Evolutionary conservation across 2,329 filamentous ascomycete genomes (phyloP).

Genomic region (Aspergillus nomiae): DNA sequence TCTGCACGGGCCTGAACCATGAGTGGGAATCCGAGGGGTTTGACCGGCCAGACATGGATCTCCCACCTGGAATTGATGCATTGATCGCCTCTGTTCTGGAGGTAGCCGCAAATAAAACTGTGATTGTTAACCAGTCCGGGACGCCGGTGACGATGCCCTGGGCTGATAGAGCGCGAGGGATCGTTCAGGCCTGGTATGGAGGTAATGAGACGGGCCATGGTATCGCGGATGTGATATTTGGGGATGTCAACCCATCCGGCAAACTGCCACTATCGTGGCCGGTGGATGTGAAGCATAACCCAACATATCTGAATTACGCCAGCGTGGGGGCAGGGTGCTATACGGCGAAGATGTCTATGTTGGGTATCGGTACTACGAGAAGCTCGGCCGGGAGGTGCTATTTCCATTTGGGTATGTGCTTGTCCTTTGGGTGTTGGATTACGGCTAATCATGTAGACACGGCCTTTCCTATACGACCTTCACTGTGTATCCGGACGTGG

Average conservation of each 20-base stretch:
- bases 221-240: constrained; percentile 75
- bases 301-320: constrained; percentile 71
- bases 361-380: constrained; percentile 78
- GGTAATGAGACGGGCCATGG: constrained; percentile 80
- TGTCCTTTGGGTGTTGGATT: not conserved
- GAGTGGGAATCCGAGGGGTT: constrained; percentile 41
- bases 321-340: constrained; percentile 69
- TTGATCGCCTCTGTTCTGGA: constrained; percentile 63
- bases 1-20: constrained; percentile 26
- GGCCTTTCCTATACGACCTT: constrained; percentile 77
- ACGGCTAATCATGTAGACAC: constrained; percentile 47
- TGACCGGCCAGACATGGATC: constrained; percentile 56
- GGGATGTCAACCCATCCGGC: constrained; percentile 69
- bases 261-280: constrained; percentile 76
- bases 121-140: constrained; percentile 74
- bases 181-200: constrained; percentile 78
- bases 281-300: constrained; percentile 64
- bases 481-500: constrained; percentile 47
- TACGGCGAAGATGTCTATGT: constrained; percentile 80
- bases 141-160: constrained; percentile 61
- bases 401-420: constrained; percentile 65
- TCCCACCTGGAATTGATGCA: constrained; percentile 54
- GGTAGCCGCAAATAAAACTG: constrained; percentile 64
- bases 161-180: constrained; percentile 47
- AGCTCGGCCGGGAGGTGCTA: constrained; percentile 60